A percentile compares a stretch with the other conserved stretches of the same genome.
Evolutionary conservation across 352 stramenopile genomes (phyloP).

Genomic region (Phytophthora nicotianae): DNA sequence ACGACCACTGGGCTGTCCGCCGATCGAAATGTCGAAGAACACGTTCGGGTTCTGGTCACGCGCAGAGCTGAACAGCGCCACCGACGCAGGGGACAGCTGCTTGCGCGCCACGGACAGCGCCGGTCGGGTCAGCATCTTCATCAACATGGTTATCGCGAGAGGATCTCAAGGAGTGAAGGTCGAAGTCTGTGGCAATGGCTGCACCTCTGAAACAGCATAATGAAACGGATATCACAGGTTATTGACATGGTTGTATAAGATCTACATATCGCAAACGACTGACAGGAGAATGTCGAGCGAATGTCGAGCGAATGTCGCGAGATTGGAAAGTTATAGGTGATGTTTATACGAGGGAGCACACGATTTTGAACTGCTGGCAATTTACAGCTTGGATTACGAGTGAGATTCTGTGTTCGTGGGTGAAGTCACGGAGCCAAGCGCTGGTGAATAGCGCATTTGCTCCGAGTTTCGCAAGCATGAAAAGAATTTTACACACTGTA

Average conservation of each 20-base stretch:
- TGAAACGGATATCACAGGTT: not conserved
- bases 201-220: constrained; percentile 1
- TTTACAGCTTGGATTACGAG: not conserved
- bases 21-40: constrained; percentile 98
- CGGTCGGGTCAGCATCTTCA: constrained; percentile 34
- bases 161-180: not conserved
- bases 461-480: not conserved
- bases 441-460: not conserved
- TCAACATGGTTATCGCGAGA: constrained; percentile 29
- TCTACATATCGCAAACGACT: too few relatives aligned
- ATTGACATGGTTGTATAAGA: too few relatives aligned
- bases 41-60: constrained; percentile 86
- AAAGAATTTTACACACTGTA: not conserved
- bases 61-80: constrained; percentile 65
- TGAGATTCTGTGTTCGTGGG: not conserved
- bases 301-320: too few relatives aligned
- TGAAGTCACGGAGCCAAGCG: not conserved
- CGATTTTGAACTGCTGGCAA: too few relatives aligned
- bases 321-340: too few relatives aligned
- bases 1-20: constrained; percentile 81
- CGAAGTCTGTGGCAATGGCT: constrained; percentile 13
- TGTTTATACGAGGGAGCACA: too few relatives aligned
- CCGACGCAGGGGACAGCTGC: constrained; percentile 22
- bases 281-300: too few relatives aligned
- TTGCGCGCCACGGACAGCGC: constrained; percentile 29